Evolutionary conservation across 2,329 filamentous ascomycete species (phyloP).

Genomic region (Exophiala mesophila): DNA sequence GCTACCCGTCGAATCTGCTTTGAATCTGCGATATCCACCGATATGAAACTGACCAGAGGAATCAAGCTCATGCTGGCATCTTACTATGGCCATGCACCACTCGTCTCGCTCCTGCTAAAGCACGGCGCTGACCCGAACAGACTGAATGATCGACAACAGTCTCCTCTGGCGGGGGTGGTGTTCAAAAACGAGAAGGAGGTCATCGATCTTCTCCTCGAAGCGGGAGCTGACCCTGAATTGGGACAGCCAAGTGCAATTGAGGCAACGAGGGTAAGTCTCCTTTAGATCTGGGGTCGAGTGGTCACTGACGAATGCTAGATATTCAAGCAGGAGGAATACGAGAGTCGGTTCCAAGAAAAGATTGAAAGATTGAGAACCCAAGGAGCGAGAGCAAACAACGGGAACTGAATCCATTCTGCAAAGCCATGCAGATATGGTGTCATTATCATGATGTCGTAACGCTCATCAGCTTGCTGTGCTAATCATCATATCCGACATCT

Average conservation of each 20-base stretch:
- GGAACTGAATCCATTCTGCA: slow-evolving; percentile 3
- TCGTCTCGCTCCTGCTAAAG: slow-evolving; percentile 57
- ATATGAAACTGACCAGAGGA: slow-evolving; percentile 1
- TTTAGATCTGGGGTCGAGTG: too few species aligned
- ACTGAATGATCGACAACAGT: slow-evolving; percentile 64
- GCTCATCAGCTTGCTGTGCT: too few species aligned
- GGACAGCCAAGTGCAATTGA: slow-evolving; percentile 26
- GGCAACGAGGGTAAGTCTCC: slow-evolving; percentile 17
- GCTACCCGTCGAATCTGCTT: background rate
- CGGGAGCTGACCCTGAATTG: slow-evolving; percentile 25
- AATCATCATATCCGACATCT: too few species aligned
- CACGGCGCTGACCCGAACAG: slow-evolving; percentile 63
- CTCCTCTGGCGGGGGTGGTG: slow-evolving; percentile 64
- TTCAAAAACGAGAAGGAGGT: slow-evolving; percentile 67
- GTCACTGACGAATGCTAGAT: too few species aligned
- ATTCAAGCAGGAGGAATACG: slow-evolving; percentile 25
- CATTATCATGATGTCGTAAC: too few species aligned
- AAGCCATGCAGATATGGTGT: slow-evolving; percentile 2
- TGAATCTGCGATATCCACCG: background rate
- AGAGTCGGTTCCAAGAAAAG: slow-evolving; percentile 21
- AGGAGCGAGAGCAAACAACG: slow-evolving; percentile 9
- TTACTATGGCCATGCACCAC: slow-evolving; percentile 61
- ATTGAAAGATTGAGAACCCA: slow-evolving; percentile 19
- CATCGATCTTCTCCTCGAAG: slow-evolving; percentile 49
- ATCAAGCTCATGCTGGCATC: slow-evolving; percentile 64